A percentile compares a stretch with the other conserved stretches of the same genome.
Conservation (phyloP, 2,329 filamentous ascomycete genomes). For the Phaeosphaeriaceae sp. region DNA sequence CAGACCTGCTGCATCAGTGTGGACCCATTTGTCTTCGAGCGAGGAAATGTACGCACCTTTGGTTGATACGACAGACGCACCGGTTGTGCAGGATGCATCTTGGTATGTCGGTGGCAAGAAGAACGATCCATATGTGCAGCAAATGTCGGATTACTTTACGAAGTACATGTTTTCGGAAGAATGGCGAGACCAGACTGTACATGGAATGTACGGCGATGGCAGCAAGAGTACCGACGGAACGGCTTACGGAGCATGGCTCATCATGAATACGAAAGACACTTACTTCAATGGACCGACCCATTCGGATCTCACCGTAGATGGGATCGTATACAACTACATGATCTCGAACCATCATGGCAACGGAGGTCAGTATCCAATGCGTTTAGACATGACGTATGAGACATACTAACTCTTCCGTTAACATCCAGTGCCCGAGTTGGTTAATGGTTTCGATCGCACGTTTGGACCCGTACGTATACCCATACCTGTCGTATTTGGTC, state of each 20-base stretch:
- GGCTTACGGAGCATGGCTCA: conserved; percentile 67
- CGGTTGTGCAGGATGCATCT: conserved; percentile 68
- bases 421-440: conserved; percentile 65
- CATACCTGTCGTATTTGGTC: background rate
- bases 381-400: background rate
- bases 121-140: conserved; percentile 62
- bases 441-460: conserved; percentile 68
- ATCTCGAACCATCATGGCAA: conserved; percentile 66
- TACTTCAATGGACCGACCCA: conserved; percentile 69
- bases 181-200: conserved; percentile 65
- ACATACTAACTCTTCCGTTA: background rate
- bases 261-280: conserved; percentile 70
- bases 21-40: conserved; percentile 67
- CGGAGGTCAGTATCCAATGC: conserved; percentile 36
- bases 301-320: conserved; percentile 69
- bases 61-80: conserved; percentile 53
- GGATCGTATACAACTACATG: conserved; percentile 69
- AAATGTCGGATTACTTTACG: conserved; percentile 68
- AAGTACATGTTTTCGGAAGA: conserved; percentile 69
- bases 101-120: conserved; percentile 66
- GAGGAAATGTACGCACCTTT: conserved; percentile 62
- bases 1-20: conserved; percentile 65
- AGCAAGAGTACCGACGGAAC: conserved; percentile 58
- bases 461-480: conserved; percentile 59
- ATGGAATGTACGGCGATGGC: conserved; percentile 63